Evolutionary conservation across 352 stramenopile genomes (phyloP), one percentile per base, ranked within the genome.

Genomic region (Ochromonadaceae sp.): DNA sequence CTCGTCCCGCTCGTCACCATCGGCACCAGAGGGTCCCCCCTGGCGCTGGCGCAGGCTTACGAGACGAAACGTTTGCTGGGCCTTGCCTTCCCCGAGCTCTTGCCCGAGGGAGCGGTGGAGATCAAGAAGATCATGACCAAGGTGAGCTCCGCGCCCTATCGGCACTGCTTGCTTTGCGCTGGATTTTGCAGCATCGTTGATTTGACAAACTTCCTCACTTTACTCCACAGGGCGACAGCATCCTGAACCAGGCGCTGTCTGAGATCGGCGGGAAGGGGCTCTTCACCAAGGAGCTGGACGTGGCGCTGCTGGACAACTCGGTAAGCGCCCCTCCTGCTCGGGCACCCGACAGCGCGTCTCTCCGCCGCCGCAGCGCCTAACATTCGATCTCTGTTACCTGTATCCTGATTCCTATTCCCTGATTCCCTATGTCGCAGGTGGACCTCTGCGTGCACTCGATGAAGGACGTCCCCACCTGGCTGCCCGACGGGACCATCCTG

Each of bases 271-370:
- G 84, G 53, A 92, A 92, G 72, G 84, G 84, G 62, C 71, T 92
- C 14, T 92, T 92, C 70, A 92, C 84, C 32, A 92, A 92, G 71
- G 84, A 92, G 73, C 75, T 92, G n/a, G 84, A 92, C 65, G 79
- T 79, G 35, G 81, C 83, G 34, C 70, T 92, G 26, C 72, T 92
- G 28, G 75, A 73, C 2, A 71, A 50, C 15, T 38, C 36, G n/a
- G 47, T 59, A 59, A 25, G 30, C 42, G 5, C 22, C 42, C 22
- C 22, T 48, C 22, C 42, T 9, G 0, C 9, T 7, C 22, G 10
- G 30, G 10, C 30, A 26, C 10, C 26, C 9, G 26, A 5, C 22
- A 48, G 42, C 42, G 5, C 42, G 30, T 26, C 42, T 48, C 42
- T 48, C 30, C 42, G 42, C 4, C 4, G 42, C 26, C 3, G 42